A percentile compares a stretch with the other conserved stretches of the same genome.
Evolutionary conservation across 2,329 filamentous ascomycete genomes (phyloP).

Genomic region (Colletotrichum sublineola): DNA sequence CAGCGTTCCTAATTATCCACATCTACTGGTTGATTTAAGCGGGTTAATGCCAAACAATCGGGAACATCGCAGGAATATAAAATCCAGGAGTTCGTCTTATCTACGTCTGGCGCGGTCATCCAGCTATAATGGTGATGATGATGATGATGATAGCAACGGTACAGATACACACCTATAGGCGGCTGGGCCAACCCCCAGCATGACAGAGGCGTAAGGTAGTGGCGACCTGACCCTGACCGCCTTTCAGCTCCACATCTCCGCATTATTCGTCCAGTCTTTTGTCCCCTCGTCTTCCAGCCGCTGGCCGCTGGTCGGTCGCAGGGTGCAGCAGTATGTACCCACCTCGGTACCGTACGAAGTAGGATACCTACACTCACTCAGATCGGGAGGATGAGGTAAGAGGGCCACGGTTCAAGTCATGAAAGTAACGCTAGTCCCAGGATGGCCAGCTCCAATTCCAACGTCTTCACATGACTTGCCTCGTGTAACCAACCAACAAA

Average conservation of each 20-base stretch:
- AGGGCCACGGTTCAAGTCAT: conserved; percentile 22
- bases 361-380: not conserved
- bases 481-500: conserved; percentile 8
- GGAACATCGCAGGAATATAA: not conserved
- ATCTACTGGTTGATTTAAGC: too few species aligned
- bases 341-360: not conserved
- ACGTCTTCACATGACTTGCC: conserved; percentile 22
- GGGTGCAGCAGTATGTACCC: not conserved
- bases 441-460: not conserved
- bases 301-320: conserved; percentile 9
- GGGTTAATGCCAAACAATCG: not conserved
- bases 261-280: conserved; percentile 23
- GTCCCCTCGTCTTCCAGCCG: conserved; percentile 6
- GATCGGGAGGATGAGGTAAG: conserved; percentile 32
- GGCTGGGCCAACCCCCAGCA: not conserved
- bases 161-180: conserved; percentile 1
- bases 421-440: conserved; percentile 3
- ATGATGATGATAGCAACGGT: conserved; percentile 1
- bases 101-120: not conserved
- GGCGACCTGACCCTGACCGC: conserved; percentile 35
- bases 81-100: conserved; percentile 23
- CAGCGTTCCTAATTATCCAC: not conserved
- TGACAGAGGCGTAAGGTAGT: not conserved
- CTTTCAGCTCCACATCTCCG: conserved; percentile 36
- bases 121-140: not conserved